Evolutionary conservation across 2,329 filamentous ascomycete species (phyloP).

Genomic region (Ceratocystis alfenasii): DNA sequence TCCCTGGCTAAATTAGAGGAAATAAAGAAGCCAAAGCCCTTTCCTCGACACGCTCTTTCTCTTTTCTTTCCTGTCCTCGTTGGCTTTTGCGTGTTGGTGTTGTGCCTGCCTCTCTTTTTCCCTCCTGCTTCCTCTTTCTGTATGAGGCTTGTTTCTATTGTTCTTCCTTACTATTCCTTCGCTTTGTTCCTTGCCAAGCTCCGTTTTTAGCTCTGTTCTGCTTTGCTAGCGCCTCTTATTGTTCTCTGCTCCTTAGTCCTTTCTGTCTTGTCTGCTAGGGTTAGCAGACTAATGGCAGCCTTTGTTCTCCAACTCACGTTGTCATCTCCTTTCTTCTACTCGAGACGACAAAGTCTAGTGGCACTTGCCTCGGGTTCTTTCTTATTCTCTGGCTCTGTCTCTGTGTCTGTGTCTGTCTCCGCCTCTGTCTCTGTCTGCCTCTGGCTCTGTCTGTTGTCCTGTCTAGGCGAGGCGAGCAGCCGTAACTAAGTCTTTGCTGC

Average conservation of each 20-base stretch:
- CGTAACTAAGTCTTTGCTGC: too few species aligned
- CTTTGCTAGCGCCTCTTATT: neutral
- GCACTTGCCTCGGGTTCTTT: neutral
- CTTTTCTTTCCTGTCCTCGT: neutral
- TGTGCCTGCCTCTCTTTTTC: neutral
- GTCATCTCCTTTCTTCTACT: neutral
- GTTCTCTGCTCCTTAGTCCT: neutral
- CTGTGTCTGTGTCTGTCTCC: neutral
- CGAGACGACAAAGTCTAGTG: neutral
- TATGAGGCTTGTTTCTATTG: constrained; percentile 7
- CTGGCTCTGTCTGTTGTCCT: neutral
- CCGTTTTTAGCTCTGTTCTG: neutral
- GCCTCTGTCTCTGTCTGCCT: neutral
- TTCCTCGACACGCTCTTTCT: neutral
- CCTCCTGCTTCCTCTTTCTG: neutral
- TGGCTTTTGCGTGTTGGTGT: neutral
- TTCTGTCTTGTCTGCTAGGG: neutral
- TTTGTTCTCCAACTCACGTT: neutral
- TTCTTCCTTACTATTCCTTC: constrained; percentile 10
- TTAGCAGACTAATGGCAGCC: neutral
- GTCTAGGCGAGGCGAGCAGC: neutral
- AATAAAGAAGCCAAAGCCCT: neutral
- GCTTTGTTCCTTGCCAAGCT: neutral
- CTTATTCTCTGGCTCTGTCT: neutral
- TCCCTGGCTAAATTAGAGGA: neutral